Base-by-base conservation (phyloP, 2,329 filamentous ascomycete genomes). In the Stromatinia cepivora region DNA sequence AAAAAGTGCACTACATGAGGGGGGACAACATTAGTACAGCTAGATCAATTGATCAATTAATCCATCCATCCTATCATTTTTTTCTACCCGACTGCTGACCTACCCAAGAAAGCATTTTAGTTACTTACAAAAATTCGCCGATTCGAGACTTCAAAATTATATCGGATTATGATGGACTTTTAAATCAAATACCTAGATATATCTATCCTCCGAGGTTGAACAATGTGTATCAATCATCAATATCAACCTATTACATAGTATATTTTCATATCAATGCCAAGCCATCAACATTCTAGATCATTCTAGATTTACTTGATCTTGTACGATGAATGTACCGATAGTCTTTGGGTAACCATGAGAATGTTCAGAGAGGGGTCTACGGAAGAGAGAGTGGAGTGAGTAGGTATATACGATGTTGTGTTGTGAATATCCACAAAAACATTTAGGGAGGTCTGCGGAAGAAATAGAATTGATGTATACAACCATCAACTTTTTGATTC, bases 61-160 rank as follows among this genome's bases (percentile, higher is more conserved):
- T n/a, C n/a, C n/a, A n/a, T 48, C 34, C 34, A 56, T 56, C 53
- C 53, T 57, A 56, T 56, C 53, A 42, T 56, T 56, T n/a, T 36
- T 34, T 34, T 54, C 28, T 54, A 15, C 17, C 52, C n/a, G 39
- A 58, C 36, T 28, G 6, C 22, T 57, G 31, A 6, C 52, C 53
- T 31, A 54, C 52, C 25, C 28, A 34, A 34, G 52, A 9, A 54
- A 20, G 2, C 4, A 31, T 56, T 22, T 6, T 56, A 13, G 36
- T 28, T n/a, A 56, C 22, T 36, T 36, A 13, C 11, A 2, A 5
- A 7, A 57, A 57, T 57, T 57, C 54, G 17, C 31, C 34, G 20
- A 61, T 48, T 61, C 42, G 58, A 48, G 53, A 20, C 58, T 31
- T 31, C 5, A 11, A 15, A 5, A 34, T n/a, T 8, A 10, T 20